Percentiles rank a stretch among this genome's conserved stretches.
Evolutionary conservation across 306 rosid genomes (phyloP).

Genomic region (Corylus heterophylla): DNA sequence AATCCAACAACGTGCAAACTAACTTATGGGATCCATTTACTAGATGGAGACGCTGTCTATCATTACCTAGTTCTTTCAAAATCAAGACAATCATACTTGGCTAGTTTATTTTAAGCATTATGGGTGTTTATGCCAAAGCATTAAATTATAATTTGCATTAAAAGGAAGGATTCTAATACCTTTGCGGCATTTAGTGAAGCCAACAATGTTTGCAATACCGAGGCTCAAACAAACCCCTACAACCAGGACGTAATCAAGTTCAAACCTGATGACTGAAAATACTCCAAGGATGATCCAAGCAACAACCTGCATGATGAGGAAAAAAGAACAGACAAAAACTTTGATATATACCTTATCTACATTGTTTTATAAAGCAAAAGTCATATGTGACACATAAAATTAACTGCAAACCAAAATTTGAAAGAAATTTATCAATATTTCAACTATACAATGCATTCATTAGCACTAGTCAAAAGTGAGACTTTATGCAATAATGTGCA

Average conservation of each 20-base stretch:
- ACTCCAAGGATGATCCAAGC: conserved; percentile 78
- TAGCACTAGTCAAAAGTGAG: not conserved
- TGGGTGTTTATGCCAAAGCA: not conserved
- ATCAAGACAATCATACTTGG: not conserved
- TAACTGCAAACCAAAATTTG: not conserved
- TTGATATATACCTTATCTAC: not conserved
- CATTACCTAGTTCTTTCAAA: not conserved
- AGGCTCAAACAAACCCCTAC: conserved; percentile 21
- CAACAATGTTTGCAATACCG: conserved; percentile 88
- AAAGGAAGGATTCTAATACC: conserved; percentile 41
- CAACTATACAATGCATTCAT: not conserved
- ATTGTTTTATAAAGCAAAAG: not conserved
- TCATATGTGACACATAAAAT: not conserved
- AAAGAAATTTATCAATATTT: not conserved
- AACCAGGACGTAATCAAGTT: conserved; percentile 7
- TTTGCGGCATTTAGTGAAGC: conserved; percentile 95
- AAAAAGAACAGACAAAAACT: not conserved
- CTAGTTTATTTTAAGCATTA: not conserved
- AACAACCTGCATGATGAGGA: conserved; percentile 51
- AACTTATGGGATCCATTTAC: not conserved
- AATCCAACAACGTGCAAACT: not conserved
- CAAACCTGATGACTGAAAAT: conserved; percentile 34
- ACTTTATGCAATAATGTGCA: not conserved
- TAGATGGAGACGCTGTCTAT: not conserved
- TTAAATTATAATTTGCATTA: not conserved